Conservation (phyloP, 805 yeast species). For the Candida pseudoglaebosa region DNA sequence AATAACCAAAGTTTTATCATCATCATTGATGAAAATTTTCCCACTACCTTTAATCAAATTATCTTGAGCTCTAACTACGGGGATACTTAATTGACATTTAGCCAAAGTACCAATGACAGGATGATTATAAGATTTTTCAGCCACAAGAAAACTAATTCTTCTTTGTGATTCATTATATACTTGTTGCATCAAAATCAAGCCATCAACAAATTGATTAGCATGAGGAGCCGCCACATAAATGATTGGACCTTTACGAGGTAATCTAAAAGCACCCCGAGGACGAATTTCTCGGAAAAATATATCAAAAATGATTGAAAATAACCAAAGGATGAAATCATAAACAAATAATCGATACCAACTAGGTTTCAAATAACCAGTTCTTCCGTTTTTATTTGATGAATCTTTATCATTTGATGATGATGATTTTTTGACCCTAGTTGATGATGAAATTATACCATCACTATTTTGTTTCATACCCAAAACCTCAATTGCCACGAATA, state of each 20-base stretch:
- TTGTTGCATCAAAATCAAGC: slow-evolving; percentile 78
- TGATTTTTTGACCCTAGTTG: no score
- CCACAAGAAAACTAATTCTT: slow-evolving; percentile 76
- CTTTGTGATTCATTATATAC: slow-evolving; percentile 65
- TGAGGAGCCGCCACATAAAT: slow-evolving; percentile 96
- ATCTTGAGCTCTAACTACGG: slow-evolving; percentile 92
- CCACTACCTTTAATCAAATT: slow-evolving; percentile 68
- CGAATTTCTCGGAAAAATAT: slow-evolving; percentile 85
- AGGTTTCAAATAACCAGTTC: no score
- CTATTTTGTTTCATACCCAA: no score
- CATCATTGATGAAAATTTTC: slow-evolving; percentile 50
- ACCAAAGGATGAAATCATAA: slow-evolving; percentile 38
- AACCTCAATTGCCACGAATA: no score
- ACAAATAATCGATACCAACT: slow-evolving; percentile 26
- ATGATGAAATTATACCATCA: no score
- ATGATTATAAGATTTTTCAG: slow-evolving; percentile 69
- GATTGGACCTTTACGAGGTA: slow-evolving; percentile 72
- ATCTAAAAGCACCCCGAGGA: slow-evolving; percentile 78
- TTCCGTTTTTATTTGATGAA: no score
- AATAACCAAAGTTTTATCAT: slow-evolving; percentile 49
- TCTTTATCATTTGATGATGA: no score
- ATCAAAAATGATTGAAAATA: slow-evolving; percentile 39
- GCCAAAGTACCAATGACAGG: slow-evolving; percentile 73
- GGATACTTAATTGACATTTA: slow-evolving; percentile 74
- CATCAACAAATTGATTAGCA: slow-evolving; percentile 88